Conservation (phyloP, 2,329 filamentous ascomycete species). For the Cordyceps cateniannulata region DNA sequence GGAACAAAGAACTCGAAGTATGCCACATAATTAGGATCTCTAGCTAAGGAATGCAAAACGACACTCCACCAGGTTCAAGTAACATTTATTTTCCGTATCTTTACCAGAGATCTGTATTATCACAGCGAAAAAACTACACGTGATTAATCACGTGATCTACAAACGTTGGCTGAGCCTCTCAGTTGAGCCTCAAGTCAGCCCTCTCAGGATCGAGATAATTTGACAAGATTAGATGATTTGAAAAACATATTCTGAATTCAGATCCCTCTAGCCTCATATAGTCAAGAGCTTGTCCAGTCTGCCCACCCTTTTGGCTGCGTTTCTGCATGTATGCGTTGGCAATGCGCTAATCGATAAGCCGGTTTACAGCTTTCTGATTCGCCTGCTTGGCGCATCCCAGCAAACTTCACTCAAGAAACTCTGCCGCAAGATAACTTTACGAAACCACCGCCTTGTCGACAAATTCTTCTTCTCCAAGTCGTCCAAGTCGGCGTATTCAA, state of each 20-base stretch:
- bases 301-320: neutral
- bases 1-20: no score
- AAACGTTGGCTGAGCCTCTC: no score
- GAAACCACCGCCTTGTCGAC: neutral
- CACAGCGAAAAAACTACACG: neutral
- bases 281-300: neutral
- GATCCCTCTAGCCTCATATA: neutral
- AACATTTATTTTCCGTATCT: no score
- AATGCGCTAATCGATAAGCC: constrained; percentile 23
- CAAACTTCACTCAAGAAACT: constrained; percentile 9
- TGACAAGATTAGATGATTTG: neutral
- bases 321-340: constrained; percentile 9
- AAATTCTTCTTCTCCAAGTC: neutral
- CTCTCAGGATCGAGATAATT: neutral
- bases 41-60: neutral
- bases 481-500: neutral
- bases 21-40: neutral
- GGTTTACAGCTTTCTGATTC: constrained; percentile 21
- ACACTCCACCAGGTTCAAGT: no score
- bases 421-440: neutral
- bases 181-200: neutral
- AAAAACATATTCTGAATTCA: neutral
- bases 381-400: constrained; percentile 11
- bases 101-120: no score
- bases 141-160: neutral